phyloP scores from a whole-genome alignment of 2,329 filamentous ascomycete species.

The Penicillium sclerotiorum region DNA sequence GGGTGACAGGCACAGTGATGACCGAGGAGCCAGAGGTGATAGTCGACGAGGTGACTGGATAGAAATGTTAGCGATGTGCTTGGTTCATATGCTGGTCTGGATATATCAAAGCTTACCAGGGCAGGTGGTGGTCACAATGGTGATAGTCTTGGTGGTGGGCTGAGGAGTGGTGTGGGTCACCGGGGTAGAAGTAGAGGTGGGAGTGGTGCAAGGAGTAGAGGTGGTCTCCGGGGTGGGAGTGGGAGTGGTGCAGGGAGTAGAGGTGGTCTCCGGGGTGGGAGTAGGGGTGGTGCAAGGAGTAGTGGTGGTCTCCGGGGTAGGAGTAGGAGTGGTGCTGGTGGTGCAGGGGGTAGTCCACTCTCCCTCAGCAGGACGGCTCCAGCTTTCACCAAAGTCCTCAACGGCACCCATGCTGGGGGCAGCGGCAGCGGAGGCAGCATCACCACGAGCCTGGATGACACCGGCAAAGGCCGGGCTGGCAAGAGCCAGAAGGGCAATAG shows the following conservation, averaged over 20 bases:
- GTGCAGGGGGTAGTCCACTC: slow-evolving; percentile 9
- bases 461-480: slow-evolving; percentile 40
- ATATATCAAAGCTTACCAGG: slow-evolving; percentile 30
- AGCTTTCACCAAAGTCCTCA: slow-evolving; percentile 11
- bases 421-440: slow-evolving; percentile 11
- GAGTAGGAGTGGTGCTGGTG: slow-evolving; percentile 11
- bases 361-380: slow-evolving; percentile 7
- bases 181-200: slow-evolving; percentile 10
- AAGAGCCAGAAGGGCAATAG: slow-evolving; percentile 39
- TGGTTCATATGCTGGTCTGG: not conserved
- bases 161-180: slow-evolving; percentile 18
- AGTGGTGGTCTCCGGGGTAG: slow-evolving; percentile 6
- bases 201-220: slow-evolving; percentile 8
- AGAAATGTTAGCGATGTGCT: not conserved
- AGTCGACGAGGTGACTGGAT: slow-evolving; percentile 30
- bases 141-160: slow-evolving; percentile 34
- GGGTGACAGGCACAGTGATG: slow-evolving; percentile 33
- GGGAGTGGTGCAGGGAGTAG: slow-evolving; percentile 10
- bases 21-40: slow-evolving; percentile 34
- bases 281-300: slow-evolving; percentile 14
- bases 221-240: slow-evolving; percentile 7
- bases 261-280: slow-evolving; percentile 5
- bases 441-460: slow-evolving; percentile 32
- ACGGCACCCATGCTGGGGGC: slow-evolving; percentile 6
- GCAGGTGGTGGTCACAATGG: slow-evolving; percentile 37